Conservation (phyloP, 768 basidiomycete genomes). For the Neoboletus brunneissimus region DNA sequence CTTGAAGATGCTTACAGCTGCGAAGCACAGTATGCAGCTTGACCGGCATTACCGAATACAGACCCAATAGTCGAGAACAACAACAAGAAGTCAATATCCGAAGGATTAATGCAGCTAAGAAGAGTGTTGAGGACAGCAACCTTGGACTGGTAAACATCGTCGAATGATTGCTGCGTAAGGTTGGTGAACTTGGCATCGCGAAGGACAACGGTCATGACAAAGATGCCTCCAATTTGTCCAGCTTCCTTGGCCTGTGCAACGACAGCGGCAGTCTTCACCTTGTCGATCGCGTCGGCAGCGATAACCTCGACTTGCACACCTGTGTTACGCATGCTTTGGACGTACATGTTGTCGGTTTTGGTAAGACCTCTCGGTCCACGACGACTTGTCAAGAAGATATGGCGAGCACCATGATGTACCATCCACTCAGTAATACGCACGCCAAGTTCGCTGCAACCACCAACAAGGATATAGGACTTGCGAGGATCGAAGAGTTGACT, state of each 20-base stretch:
- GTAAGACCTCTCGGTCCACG: conserved; percentile 18
- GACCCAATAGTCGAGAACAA: conserved; percentile 36
- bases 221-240: conserved; percentile 32
- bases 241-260: conserved; percentile 19
- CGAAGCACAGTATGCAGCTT: conserved; percentile 24
- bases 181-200: conserved; percentile 34
- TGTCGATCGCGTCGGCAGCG: conserved; percentile 26
- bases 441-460: conserved; percentile 24
- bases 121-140: conserved; percentile 20
- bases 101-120: conserved; percentile 14
- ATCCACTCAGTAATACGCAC: conserved; percentile 34
- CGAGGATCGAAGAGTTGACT: conserved; percentile 32
- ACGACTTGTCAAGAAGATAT: conserved; percentile 31
- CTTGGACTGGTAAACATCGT: conserved; percentile 24
- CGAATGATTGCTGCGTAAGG: conserved; percentile 33
- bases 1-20: conserved; percentile 12
- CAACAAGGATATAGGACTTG: conserved; percentile 23
- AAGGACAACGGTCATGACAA: conserved; percentile 36
- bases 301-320: conserved; percentile 28
- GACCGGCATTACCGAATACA: conserved; percentile 31
- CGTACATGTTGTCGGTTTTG: conserved; percentile 28
- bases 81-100: conserved; percentile 30
- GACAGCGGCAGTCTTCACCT: conserved; percentile 23
- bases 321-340: conserved; percentile 22
- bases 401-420: conserved; percentile 32